Conservation (phyloP, 345 rosid species). For the Salix purpurea region DNA sequence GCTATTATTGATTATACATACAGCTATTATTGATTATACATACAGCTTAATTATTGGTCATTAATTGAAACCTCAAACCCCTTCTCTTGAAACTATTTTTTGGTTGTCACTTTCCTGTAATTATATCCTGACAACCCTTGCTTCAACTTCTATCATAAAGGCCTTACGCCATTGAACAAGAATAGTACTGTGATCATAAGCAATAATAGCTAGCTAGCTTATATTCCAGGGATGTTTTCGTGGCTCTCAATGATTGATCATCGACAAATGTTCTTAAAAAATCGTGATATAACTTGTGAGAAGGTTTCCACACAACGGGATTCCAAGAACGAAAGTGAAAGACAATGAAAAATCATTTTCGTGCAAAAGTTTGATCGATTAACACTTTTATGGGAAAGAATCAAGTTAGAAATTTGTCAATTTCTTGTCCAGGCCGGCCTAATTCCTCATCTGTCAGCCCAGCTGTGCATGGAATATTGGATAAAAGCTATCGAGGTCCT, state of each 20-base stretch:
- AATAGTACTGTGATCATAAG: background rate
- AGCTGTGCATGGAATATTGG: background rate
- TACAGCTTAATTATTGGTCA: too few relatives aligned
- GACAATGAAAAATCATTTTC: background rate
- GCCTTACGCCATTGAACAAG: background rate
- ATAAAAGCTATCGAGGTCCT: background rate
- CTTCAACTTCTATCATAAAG: background rate
- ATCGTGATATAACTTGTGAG: background rate
- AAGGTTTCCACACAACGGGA: background rate
- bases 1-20: too few relatives aligned
- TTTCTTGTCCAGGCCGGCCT: background rate
- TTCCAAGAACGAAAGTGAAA: background rate
- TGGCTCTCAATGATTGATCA: background rate
- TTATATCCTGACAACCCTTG: background rate
- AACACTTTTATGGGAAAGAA: background rate
- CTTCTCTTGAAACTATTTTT: background rate
- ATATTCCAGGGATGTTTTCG: background rate
- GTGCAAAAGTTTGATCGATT: background rate
- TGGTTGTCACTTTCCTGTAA: background rate
- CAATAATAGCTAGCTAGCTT: background rate
- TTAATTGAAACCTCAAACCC: too few relatives aligned
- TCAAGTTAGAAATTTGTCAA: background rate
- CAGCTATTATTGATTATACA: too few relatives aligned
- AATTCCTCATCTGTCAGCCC: background rate
- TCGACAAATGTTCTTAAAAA: too few relatives aligned